Evolutionary conservation across 306 rosid species (phyloP).

Genomic region (Vicia faba): DNA sequence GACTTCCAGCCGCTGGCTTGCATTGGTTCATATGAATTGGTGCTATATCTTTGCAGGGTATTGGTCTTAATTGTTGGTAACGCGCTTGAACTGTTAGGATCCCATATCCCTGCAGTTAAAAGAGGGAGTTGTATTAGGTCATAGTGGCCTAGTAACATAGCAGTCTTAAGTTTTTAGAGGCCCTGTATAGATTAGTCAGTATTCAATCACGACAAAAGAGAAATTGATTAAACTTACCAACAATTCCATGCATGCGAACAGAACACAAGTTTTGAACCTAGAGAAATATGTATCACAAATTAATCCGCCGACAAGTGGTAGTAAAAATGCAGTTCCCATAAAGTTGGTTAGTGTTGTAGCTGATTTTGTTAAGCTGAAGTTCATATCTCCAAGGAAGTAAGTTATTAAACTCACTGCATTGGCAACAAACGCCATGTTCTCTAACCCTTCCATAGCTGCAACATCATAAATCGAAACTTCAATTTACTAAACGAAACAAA

Average conservation of each 20-base stretch:
- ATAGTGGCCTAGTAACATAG: too few relatives aligned
- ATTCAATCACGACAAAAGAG: neutral
- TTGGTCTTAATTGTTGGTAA: constrained; percentile 56
- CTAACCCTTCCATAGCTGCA: constrained; percentile 77
- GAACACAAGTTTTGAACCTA: constrained; percentile 69
- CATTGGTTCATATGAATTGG: constrained; percentile 43
- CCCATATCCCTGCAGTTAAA: constrained; percentile 60
- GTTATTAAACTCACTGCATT: constrained; percentile 67
- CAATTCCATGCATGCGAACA: constrained; percentile 60
- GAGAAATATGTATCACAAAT: constrained; percentile 71
- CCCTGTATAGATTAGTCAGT: too few relatives aligned
- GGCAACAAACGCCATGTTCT: constrained; percentile 77
- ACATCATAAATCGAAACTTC: constrained; percentile 16
- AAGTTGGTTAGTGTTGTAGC: constrained; percentile 79
- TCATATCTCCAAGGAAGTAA: constrained; percentile 74
- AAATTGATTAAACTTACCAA: constrained; percentile 45
- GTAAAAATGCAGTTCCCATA: constrained; percentile 72
- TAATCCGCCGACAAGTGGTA: constrained; percentile 70
- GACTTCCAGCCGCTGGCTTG: constrained; percentile 46
- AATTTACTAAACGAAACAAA: constrained; percentile 11
- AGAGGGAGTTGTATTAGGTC: neutral
- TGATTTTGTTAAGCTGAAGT: constrained; percentile 68
- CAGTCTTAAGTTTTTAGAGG: too few relatives aligned
- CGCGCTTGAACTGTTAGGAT: constrained; percentile 65
- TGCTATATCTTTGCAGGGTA: constrained; percentile 55